Conservation (phyloP, 352 stramenopile species). For the Phytophthora sojae region DNA sequence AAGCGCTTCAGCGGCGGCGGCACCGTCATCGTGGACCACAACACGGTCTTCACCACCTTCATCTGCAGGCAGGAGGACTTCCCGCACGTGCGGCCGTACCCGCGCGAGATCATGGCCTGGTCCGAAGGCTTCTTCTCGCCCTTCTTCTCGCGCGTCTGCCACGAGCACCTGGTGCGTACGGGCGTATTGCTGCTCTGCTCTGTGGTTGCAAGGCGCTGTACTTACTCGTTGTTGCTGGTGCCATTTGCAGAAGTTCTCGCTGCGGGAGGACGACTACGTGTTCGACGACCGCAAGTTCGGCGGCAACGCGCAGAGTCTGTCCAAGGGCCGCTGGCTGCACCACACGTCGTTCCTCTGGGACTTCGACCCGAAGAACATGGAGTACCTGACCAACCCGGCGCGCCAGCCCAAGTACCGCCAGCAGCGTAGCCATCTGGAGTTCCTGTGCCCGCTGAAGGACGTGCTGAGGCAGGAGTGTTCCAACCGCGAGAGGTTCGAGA, state of each 20-base stretch:
- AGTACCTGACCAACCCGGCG: constrained; percentile 94
- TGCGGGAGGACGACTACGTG: constrained; percentile 97
- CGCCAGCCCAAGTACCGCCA: constrained; percentile 95
- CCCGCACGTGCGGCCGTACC: constrained; percentile 82
- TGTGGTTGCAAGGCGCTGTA: neutral
- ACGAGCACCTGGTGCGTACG: constrained; percentile 30
- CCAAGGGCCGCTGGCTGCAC: constrained; percentile 95
- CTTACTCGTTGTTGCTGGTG: neutral
- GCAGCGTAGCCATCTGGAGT: constrained; percentile 93
- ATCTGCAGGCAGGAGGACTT: constrained; percentile 90
- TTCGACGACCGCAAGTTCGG: constrained; percentile 95
- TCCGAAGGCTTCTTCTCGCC: constrained; percentile 81
- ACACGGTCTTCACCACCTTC: constrained; percentile 93
- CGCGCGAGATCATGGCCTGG: constrained; percentile 95
- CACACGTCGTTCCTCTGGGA: constrained; percentile 99
- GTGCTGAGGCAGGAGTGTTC: constrained; percentile 52
- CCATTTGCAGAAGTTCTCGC: constrained; percentile 74
- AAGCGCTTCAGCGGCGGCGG: constrained; percentile 97
- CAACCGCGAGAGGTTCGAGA: constrained; percentile 52
- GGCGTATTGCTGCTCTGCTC: neutral
- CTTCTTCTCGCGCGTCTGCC: constrained; percentile 73
- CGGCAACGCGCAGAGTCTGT: constrained; percentile 97
- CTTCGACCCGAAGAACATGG: constrained; percentile 94
- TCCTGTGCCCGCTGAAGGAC: constrained; percentile 93
- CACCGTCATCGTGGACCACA: constrained; percentile 97